phyloP scores from a whole-genome alignment of 2,329 filamentous ascomycete species.

The Trichoderma sp. region DNA sequence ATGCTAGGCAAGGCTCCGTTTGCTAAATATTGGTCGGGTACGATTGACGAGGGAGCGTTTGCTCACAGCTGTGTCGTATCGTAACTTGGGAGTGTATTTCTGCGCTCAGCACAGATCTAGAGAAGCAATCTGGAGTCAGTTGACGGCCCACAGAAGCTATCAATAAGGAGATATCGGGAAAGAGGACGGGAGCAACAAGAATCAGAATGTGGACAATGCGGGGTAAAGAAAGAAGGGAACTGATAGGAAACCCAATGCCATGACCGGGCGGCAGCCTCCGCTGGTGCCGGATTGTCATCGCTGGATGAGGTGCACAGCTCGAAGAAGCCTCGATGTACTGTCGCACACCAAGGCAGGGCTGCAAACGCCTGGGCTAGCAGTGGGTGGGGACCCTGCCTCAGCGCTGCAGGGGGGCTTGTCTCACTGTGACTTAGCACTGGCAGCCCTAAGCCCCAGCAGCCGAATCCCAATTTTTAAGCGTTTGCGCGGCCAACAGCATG shows the following conservation, averaged over 20 bases:
- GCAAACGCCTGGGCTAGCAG: conserved; percentile 18
- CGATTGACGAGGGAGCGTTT: conserved; percentile 8
- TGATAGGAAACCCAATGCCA: not conserved
- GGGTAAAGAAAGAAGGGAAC: not conserved
- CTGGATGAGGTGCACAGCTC: conserved; percentile 12
- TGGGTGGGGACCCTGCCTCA: conserved; percentile 17
- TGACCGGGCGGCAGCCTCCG: not conserved
- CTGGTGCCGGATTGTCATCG: conserved; percentile 18
- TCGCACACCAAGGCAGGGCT: conserved; percentile 10
- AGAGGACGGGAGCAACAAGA: not conserved
- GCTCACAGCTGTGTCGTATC: conserved; percentile 4
- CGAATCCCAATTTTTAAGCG: conserved; percentile 22
- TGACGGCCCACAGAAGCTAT: not conserved
- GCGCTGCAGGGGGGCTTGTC: conserved; percentile 24
- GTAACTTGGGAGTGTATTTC: not conserved
- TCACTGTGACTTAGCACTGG: conserved; percentile 15
- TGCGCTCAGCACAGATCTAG: conserved; percentile 23
- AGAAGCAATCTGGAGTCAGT: not conserved
- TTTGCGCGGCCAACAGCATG: conserved; percentile 18
- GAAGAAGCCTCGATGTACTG: conserved; percentile 13
- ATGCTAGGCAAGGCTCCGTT: conserved; percentile 63
- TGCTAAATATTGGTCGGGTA: conserved; percentile 8
- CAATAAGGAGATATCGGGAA: not conserved
- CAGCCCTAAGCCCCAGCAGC: conserved; percentile 19
- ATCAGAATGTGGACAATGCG: not conserved